A percentile compares a stretch with the other conserved stretches of the same genome.
phyloP scores from a whole-genome alignment of 148 eudicot species.

The Mesembryanthemum crystallinum region DNA sequence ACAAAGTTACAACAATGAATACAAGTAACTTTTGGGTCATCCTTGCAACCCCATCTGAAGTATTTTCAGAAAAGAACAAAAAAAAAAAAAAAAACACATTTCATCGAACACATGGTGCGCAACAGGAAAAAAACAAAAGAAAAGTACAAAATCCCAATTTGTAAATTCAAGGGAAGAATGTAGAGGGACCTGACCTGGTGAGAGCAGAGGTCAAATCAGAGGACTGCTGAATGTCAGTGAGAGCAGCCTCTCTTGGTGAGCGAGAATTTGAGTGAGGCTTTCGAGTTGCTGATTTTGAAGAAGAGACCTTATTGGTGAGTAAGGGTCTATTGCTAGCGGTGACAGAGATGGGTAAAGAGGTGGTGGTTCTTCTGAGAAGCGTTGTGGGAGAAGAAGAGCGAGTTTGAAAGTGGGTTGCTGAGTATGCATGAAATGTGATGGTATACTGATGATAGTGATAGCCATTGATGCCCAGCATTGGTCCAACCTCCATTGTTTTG shows the following conservation, averaged over 20 bases:
- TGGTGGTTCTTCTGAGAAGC: not conserved
- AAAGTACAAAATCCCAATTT: not conserved
- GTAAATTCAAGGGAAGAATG: not conserved
- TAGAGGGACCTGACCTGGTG: constrained; percentile 8
- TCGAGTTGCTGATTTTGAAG: not conserved
- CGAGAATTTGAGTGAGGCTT: not conserved
- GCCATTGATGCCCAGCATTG: not conserved
- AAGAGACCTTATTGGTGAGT: not conserved
- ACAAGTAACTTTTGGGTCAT: not conserved
- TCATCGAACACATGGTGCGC: constrained; percentile 14
- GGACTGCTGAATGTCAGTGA: constrained; percentile 7
- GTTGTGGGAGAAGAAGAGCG: not conserved
- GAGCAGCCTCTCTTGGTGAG: not conserved
- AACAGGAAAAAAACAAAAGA: not conserved
- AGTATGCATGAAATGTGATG: not conserved
- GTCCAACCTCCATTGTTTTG: not conserved
- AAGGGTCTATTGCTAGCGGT: not conserved
- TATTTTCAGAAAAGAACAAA: not conserved
- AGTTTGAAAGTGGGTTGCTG: not conserved
- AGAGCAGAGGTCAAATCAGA: constrained; percentile 5
- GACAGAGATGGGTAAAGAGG: not conserved
- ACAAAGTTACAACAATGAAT: not conserved
- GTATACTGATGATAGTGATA: not conserved
- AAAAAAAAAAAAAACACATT: not conserved
- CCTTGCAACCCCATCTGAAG: not conserved